A percentile compares a stretch with the other conserved stretches of the same genome.
phyloP scores from a whole-genome alignment of 768 basidiomycete genomes.

The Trametes meyenii region DNA sequence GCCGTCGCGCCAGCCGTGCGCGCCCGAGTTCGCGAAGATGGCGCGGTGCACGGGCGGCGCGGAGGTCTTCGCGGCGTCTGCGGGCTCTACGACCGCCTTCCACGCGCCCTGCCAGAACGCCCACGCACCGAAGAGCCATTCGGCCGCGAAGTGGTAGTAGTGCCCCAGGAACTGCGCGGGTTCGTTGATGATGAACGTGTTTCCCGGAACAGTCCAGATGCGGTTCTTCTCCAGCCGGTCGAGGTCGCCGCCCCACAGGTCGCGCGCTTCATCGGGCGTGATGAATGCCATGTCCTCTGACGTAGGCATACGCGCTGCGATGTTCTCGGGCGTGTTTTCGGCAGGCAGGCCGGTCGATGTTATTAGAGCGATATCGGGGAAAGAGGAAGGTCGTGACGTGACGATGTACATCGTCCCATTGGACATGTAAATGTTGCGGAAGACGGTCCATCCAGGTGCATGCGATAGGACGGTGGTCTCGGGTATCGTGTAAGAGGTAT shows the following conservation, averaged over 20 bases:
- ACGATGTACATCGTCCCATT: slow-evolving; percentile 81
- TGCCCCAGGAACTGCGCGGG: slow-evolving; percentile 79
- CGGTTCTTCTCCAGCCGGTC: slow-evolving; percentile 42
- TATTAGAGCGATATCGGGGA: slow-evolving; percentile 57
- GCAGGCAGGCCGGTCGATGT: slow-evolving; percentile 68
- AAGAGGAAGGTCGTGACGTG: slow-evolving; percentile 45
- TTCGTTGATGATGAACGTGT: slow-evolving; percentile 74
- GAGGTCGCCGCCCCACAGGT: slow-evolving; percentile 56
- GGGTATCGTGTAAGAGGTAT: slow-evolving; percentile 41
- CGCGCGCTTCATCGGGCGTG: slow-evolving; percentile 57
- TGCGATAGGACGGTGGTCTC: slow-evolving; percentile 62
- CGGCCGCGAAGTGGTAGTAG: slow-evolving; percentile 88
- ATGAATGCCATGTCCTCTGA: slow-evolving; percentile 63
- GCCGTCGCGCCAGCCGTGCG: slow-evolving; percentile 70
- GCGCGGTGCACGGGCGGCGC: slow-evolving; percentile 64
- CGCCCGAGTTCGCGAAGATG: slow-evolving; percentile 68
- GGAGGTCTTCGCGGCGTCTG: slow-evolving; percentile 30
- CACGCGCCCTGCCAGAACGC: slow-evolving; percentile 69
- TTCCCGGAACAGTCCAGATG: slow-evolving; percentile 70
- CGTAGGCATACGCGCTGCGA: slow-evolving; percentile 68
- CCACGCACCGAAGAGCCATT: slow-evolving; percentile 76
- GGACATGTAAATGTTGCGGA: slow-evolving; percentile 81
- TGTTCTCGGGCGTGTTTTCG: slow-evolving; percentile 62
- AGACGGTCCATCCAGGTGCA: slow-evolving; percentile 85
- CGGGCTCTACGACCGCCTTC: slow-evolving; percentile 27